Evolutionary conservation across 768 basidiomycete species (phyloP), one percentile per base, ranked within the genome.

Genomic region (Rhodotorula paludigena): DNA sequence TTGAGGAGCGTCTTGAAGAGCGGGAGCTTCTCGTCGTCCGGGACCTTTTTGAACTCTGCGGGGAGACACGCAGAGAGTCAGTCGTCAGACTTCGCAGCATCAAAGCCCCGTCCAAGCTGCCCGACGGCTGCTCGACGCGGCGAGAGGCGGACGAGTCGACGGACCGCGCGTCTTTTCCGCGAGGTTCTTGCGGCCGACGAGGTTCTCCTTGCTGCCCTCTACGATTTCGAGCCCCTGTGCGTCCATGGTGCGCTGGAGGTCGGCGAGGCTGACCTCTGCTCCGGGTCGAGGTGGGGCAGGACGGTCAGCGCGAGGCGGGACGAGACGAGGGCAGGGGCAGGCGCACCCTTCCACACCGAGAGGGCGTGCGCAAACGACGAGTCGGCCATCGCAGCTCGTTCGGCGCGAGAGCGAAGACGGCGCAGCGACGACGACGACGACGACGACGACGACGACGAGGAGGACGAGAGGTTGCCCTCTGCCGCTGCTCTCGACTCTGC

Each of bases 121-220:
- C n/a, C n/a, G n/a, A n/a, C n/a, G n/a, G n/a, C n/a, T n/a, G 12
- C 35, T 11, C 7, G 33, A 45, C 23, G 32, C 9, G 18, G 16
- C 4, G n/a, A 36, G 28, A 0, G n/a, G 35, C 44, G 39, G 39
- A 32, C 20, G 47, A 33, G 38, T 12, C 1, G 25, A 51, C 63
- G 20, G n/a, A 89, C 94, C 94, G 82, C 94, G 90, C 0, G 96
- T 99, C 78, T 89, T 88, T 80, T 98, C 96, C 2, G 94, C 90
- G 30, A 99, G 82, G 60, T 87, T 88, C 79, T 97, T 99, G 49
- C 96, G 84, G 16, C 92, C 92, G 5, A 99, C 83, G 52, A 97
- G 83, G 72, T 89, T 91, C 81, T 98, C 94, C 81, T 97, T 99
- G 82, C 97, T 93, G 80, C 93, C 93, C 82, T 98, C 92, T 30